phyloP scores from a whole-genome alignment of 495 filamentous ascomycete species.

The Aspergillus panamensis region DNA sequence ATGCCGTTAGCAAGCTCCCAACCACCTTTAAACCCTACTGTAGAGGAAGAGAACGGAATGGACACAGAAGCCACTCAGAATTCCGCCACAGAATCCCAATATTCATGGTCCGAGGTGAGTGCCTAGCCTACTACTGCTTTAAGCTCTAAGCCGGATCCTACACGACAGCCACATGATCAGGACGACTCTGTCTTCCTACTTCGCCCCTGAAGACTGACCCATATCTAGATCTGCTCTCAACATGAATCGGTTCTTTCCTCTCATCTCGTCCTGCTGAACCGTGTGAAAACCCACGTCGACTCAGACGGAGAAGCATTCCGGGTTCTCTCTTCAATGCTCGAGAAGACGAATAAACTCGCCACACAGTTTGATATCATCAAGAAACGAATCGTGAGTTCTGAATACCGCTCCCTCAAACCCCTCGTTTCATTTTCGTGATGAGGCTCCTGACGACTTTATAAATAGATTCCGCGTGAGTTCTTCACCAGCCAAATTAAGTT shows the following conservation, averaged over 20 bases:
- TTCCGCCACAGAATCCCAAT: not conserved
- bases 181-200: not conserved
- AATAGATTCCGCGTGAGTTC: conserved; percentile 1
- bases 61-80: not conserved
- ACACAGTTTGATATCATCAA: conserved; percentile 34
- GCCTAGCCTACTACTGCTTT: no score
- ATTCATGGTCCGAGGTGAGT: not conserved
- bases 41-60: conserved; percentile 14
- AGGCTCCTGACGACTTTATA: not conserved
- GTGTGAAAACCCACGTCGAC: conserved; percentile 24
- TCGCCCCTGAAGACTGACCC: conserved; percentile 17
- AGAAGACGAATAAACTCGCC: conserved; percentile 36
- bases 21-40: conserved; percentile 19
- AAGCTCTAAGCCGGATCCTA: not conserved
- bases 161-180: not conserved
- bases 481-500: not conserved
- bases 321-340: conserved; percentile 34
- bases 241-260: conserved; percentile 35
- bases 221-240: conserved; percentile 33
- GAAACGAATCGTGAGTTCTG: conserved; percentile 33
- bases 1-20: conserved; percentile 1
- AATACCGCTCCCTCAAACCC: not conserved
- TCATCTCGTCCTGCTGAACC: conserved; percentile 35
- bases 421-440: not conserved
- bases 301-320: conserved; percentile 26